Evolutionary conservation across 306 rosid genomes (phyloP).

Genomic region (Cyamopsis tetragonoloba): DNA sequence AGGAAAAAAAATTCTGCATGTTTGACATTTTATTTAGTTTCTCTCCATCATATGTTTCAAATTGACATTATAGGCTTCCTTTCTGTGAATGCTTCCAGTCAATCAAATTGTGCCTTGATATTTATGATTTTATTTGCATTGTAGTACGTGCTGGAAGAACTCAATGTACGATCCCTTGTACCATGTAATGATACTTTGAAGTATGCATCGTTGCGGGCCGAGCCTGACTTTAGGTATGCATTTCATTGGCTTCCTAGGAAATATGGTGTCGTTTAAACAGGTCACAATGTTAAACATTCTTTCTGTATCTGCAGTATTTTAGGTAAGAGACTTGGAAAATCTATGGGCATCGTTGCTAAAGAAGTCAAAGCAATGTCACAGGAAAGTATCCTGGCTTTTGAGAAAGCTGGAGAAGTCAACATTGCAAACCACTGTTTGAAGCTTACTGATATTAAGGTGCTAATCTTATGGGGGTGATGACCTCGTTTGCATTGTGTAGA

Average conservation of each 20-base stretch:
- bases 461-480: constrained; percentile 18
- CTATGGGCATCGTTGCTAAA: constrained; percentile 80
- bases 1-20: not conserved
- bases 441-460: constrained; percentile 85
- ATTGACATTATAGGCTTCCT: not conserved
- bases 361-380: constrained; percentile 85
- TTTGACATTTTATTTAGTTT: not conserved
- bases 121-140: constrained; percentile 27
- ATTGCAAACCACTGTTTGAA: constrained; percentile 71
- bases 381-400: constrained; percentile 81
- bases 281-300: not conserved
- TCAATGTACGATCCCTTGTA: constrained; percentile 75
- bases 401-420: constrained; percentile 70
- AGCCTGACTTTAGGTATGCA: constrained; percentile 86
- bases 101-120: constrained; percentile 5
- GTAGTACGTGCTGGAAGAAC: constrained; percentile 91
- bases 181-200: constrained; percentile 83
- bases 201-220: constrained; percentile 86
- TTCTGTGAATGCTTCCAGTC: not conserved
- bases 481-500: not conserved
- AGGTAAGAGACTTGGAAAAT: constrained; percentile 90
- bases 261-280: not conserved
- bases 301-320: constrained; percentile 46
- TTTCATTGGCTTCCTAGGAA: constrained; percentile 8
- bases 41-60: not conserved